Percentiles rank a stretch among this genome's conserved stretches.
These are phyloP conservation scores for Pyrus hybrid DNA, from an alignment of 331 rosid species.

Conservation along the genomic window DNA sequence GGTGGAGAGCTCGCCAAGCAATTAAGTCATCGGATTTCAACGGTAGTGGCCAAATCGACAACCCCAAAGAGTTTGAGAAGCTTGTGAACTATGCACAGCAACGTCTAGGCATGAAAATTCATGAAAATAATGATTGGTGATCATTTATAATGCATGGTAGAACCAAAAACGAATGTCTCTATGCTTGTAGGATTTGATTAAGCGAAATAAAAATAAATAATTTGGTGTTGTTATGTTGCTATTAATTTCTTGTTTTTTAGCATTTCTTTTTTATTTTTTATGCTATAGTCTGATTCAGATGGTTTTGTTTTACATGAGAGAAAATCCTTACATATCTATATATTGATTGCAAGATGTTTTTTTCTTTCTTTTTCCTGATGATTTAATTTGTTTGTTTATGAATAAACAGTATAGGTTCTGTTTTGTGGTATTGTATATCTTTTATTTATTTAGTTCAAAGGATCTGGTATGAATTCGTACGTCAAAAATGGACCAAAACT, in stretches of 20 bases:
- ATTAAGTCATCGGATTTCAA: neutral
- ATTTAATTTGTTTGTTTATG: neutral
- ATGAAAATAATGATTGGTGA: conserved; percentile 1
- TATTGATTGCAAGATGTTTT: no score
- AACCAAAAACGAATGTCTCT: neutral
- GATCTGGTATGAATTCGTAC: neutral
- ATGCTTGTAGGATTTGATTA: neutral
- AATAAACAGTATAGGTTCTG: neutral
- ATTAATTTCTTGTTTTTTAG: neutral
- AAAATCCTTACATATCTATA: neutral
- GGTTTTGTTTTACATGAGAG: neutral
- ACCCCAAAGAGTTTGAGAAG: conserved; percentile 10
- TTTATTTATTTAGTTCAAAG: neutral
- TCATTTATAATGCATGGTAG: neutral
- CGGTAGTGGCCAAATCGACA: neutral
- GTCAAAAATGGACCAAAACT: neutral
- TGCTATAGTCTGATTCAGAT: neutral
- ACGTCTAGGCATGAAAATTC: conserved; percentile 8
- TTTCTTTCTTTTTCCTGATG: neutral
- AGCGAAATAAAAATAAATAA: neutral
- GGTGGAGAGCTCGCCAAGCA: conserved; percentile 6
- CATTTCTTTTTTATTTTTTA: no score
- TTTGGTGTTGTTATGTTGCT: neutral
- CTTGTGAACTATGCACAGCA: conserved; percentile 5
- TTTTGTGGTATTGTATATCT: neutral